Conservation (phyloP, 768 basidiomycete species). For the Trametes meyenii region DNA sequence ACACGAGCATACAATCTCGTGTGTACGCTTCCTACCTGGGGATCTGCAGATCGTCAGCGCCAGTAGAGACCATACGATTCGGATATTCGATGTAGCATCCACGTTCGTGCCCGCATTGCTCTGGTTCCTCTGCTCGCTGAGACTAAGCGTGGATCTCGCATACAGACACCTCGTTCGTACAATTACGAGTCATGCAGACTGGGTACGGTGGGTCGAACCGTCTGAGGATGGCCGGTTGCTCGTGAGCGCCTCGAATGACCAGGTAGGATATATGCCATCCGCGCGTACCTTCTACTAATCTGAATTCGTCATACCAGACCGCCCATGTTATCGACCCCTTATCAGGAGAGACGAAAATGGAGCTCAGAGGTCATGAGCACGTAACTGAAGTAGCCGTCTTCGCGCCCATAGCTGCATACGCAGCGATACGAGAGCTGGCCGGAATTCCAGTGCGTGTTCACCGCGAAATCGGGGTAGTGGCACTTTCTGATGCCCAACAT, state of each 20-base stretch:
- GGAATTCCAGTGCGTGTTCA: constrained; percentile 43
- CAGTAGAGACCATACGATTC: constrained; percentile 56
- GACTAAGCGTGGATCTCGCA: not conserved
- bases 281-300: not conserved
- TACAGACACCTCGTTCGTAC: constrained; percentile 54
- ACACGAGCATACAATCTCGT: constrained; percentile 61
- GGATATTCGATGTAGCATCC: constrained; percentile 58
- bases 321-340: constrained; percentile 52
- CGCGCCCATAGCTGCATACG: constrained; percentile 46
- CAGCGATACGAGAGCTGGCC: constrained; percentile 50
- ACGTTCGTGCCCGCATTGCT: constrained; percentile 40
- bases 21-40: constrained; percentile 53
- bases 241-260: constrained; percentile 56
- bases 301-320: constrained; percentile 41
- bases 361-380: constrained; percentile 59
- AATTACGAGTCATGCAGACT: constrained; percentile 53
- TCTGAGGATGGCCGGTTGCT: constrained; percentile 48
- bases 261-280: constrained; percentile 40
- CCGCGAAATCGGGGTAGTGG: not conserved
- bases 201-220: constrained; percentile 47
- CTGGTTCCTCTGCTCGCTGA: not conserved
- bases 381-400: constrained; percentile 55
- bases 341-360: constrained; percentile 52
- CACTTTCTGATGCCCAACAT: not conserved
- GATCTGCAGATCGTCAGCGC: constrained; percentile 56